A percentile compares a stretch with the other conserved stretches of the same genome.
Conservation (phyloP, 2,329 filamentous ascomycete species). For the Botrytis tulipae region DNA sequence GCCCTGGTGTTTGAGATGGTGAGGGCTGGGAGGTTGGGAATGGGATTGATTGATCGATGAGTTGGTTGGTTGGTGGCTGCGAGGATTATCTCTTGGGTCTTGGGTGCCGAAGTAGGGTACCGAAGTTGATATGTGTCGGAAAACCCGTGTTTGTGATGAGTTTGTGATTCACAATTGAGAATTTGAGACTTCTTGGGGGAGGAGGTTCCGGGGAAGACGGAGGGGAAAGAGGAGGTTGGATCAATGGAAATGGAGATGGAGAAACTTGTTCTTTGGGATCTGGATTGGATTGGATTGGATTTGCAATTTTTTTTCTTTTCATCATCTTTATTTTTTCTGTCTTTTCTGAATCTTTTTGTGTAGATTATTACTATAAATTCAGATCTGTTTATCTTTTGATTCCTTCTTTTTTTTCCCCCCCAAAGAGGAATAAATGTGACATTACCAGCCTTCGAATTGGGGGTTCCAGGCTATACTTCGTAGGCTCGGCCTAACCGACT, state of each 20-base stretch:
- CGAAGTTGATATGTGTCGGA: background rate
- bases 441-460: background rate
- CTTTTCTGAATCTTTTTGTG: background rate
- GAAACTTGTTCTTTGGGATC: background rate
- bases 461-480: background rate
- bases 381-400: background rate
- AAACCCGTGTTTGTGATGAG: background rate
- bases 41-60: background rate
- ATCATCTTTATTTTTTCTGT: background rate
- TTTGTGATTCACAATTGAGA: background rate
- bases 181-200: background rate
- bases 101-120: background rate
- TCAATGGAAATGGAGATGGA: background rate
- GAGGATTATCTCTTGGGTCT: background rate
- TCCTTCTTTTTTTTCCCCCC: background rate
- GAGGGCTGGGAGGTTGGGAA: background rate
- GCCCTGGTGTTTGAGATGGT: background rate
- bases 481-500: background rate
- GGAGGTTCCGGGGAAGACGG: background rate
- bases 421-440: background rate
- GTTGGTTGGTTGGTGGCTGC: background rate
- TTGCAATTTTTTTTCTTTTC: background rate
- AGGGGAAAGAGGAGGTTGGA: background rate
- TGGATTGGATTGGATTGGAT: background rate
- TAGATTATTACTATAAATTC: background rate